Evolutionary conservation across 139 green algal species (phyloP).

Genomic region (Picochlorum sp.): DNA sequence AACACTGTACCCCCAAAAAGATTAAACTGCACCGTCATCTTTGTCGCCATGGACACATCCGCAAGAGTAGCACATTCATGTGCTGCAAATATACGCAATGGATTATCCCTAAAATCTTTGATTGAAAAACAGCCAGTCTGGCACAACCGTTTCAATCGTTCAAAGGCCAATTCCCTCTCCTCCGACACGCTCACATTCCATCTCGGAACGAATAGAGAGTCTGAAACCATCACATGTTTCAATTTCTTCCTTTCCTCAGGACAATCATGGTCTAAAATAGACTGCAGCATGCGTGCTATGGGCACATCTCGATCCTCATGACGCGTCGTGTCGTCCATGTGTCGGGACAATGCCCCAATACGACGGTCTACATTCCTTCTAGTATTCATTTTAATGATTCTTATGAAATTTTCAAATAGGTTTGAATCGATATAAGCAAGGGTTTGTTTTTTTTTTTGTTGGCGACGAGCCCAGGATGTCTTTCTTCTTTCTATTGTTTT

Average conservation of each 20-base stretch:
- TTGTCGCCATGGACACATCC: conserved; percentile 77
- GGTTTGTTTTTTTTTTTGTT: too few species aligned
- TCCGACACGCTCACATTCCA: conserved; percentile 66
- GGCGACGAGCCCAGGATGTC: too few species aligned
- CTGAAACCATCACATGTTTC: conserved; percentile 68
- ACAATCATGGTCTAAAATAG: conserved; percentile 79
- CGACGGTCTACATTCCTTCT: too few species aligned
- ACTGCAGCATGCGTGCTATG: conserved; percentile 31
- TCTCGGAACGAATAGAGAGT: conserved; percentile 56
- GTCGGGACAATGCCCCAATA: too few species aligned
- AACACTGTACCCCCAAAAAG: conserved; percentile 84
- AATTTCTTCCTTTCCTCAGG: conserved; percentile 43
- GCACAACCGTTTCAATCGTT: conserved; percentile 63
- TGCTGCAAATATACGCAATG: conserved; percentile 78
- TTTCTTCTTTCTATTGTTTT: too few species aligned
- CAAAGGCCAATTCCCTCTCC: conserved; percentile 74
- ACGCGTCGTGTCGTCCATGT: too few species aligned
- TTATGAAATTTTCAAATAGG: too few species aligned
- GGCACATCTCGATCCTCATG: too few species aligned
- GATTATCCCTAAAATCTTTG: conserved; percentile 63
- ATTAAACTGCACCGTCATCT: conserved; percentile 82
- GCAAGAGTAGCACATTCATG: conserved; percentile 69
- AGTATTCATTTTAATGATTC: too few species aligned
- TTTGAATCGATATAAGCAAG: too few species aligned
- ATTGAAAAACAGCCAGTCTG: conserved; percentile 66